Evolutionary conservation across 768 basidiomycete genomes (phyloP).

Genomic region (Auriculariales sp.): DNA sequence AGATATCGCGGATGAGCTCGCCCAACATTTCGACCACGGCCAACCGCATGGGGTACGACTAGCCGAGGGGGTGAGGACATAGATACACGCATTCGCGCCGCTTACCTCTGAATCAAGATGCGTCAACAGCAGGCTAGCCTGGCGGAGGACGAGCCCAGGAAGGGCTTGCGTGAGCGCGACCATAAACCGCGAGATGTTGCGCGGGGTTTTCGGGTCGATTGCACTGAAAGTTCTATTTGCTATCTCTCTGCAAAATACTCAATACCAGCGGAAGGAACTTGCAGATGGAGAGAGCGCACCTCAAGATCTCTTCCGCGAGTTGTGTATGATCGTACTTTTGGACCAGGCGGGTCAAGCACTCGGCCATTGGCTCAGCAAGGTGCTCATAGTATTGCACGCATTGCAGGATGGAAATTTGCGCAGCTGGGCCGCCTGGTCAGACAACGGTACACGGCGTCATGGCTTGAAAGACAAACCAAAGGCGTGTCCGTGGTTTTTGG

Average conservation of each 20-base stretch:
- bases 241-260: slow-evolving; percentile 43
- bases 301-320: slow-evolving; percentile 79
- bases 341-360: slow-evolving; percentile 63
- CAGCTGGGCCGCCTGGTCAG: slow-evolving; percentile 12
- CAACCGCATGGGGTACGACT: slow-evolving; percentile 96
- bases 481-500: slow-evolving; percentile 79
- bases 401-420: slow-evolving; percentile 85
- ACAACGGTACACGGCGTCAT: neutral
- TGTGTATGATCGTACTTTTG: slow-evolving; percentile 82
- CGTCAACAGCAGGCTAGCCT: slow-evolving; percentile 67
- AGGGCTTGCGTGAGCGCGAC: slow-evolving; percentile 64
- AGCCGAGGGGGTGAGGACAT: neutral
- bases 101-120: slow-evolving; percentile 87
- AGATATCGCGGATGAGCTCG: slow-evolving; percentile 68
- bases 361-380: slow-evolving; percentile 86
- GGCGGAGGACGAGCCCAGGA: slow-evolving; percentile 73
- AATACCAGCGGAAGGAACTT: neutral
- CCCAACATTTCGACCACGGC: slow-evolving; percentile 87
- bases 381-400: slow-evolving; percentile 90
- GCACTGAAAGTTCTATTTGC: slow-evolving; percentile 60
- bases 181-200: slow-evolving; percentile 75
- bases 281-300: slow-evolving; percentile 15
- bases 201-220: slow-evolving; percentile 77
- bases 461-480: slow-evolving; percentile 28
- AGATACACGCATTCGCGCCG: slow-evolving; percentile 6